Conservation (phyloP, 371 early-diverging fungal genomes). For the Mucor piriformis region DNA sequence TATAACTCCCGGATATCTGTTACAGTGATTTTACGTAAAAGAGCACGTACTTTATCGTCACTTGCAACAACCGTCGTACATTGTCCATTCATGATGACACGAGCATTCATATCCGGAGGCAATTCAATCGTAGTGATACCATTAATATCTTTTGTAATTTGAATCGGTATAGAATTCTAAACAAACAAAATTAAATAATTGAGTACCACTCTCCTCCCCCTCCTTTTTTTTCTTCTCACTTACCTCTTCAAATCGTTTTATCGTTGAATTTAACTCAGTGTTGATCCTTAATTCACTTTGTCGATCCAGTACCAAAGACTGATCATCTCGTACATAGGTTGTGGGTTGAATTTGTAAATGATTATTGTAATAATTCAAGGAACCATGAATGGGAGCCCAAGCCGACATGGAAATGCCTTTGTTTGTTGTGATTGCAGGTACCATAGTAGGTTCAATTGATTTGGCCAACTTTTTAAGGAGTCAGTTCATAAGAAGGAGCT, state of each 20-base stretch:
- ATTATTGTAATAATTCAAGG: conserved; percentile 31
- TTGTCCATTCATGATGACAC: conserved; percentile 15
- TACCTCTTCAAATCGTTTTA: conserved; percentile 35
- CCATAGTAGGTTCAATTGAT: conserved; percentile 15
- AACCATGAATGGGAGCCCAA: conserved; percentile 31
- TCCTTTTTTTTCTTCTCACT: neutral
- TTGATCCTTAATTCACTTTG: conserved; percentile 16
- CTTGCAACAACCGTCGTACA: conserved; percentile 22
- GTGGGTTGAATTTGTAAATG: conserved; percentile 22
- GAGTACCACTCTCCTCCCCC: neutral
- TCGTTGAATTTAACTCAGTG: conserved; percentile 21
- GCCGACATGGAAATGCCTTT: conserved; percentile 13
- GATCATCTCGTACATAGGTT: conserved; percentile 15
- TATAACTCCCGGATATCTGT: conserved; percentile 12
- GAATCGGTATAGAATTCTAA: conserved; percentile 23
- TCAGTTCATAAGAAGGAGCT: neutral
- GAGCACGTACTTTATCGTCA: conserved; percentile 21
- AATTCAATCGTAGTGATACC: conserved; percentile 19
- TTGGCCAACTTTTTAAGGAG: conserved; percentile 22
- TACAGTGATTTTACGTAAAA: conserved; percentile 18
- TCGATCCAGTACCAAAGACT: conserved; percentile 12
- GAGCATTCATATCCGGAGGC: conserved; percentile 28
- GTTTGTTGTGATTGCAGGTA: conserved; percentile 9
- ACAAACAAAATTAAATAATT: conserved; percentile 1
- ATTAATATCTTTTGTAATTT: conserved; percentile 19